Evolutionary conservation across 148 eudicot species (phyloP).

Genomic region (Rhododendron ovatum): DNA sequence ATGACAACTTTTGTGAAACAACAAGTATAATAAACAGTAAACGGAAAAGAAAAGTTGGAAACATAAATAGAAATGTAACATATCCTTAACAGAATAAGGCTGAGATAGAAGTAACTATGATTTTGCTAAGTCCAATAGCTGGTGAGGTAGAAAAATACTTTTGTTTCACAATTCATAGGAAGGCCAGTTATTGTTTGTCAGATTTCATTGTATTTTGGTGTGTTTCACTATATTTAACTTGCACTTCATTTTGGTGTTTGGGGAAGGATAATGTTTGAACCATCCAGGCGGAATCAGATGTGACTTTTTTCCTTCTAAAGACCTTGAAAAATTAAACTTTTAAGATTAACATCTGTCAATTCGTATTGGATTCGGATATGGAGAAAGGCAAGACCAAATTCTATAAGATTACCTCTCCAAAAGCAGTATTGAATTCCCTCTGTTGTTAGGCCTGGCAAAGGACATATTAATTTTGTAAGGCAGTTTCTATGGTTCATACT

Average conservation of each 20-base stretch:
- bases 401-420: constrained; percentile 51
- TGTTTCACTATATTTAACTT: neutral
- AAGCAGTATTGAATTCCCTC: constrained; percentile 55
- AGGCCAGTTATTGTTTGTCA: neutral
- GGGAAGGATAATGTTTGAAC: neutral
- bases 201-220: neutral
- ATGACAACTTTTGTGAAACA: neutral
- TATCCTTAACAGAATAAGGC: neutral
- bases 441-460: constrained; percentile 44
- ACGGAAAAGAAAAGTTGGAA: neutral
- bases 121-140: neutral
- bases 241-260: neutral
- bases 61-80: neutral
- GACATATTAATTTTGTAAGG: constrained; percentile 5
- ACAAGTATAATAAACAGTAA: neutral
- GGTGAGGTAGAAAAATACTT: neutral
- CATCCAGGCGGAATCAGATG: neutral
- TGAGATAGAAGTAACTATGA: neutral
- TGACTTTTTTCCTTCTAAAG: neutral
- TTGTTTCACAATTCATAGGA: neutral
- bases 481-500: neutral
- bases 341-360: neutral
- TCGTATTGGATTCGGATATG: neutral
- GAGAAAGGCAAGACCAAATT: neutral
- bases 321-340: neutral